Base-by-base conservation (phyloP, 2,329 filamentous ascomycete genomes). In the Xylaria sp. region DNA sequence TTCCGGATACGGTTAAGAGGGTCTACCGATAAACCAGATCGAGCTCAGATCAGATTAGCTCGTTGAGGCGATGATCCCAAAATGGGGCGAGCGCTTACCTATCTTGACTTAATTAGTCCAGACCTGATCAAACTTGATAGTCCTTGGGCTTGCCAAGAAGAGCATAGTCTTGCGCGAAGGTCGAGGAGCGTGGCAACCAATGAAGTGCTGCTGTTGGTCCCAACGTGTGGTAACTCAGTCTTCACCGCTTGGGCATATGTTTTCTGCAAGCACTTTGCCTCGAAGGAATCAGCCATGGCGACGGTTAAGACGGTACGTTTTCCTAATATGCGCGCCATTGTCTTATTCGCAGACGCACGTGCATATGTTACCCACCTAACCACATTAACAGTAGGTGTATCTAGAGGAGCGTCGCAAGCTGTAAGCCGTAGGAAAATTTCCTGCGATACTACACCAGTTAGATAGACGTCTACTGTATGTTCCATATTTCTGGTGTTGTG, bases 51-150 rank as follows among this genome's bases (percentile, higher is more conserved):
- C 20, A 13, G 39, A 36, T n/a, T 39, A 59, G 52, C n/a, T 48
- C 36, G 50, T 57, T 41, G 43, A 60, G 52, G 52, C 43, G 28
- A 43, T 5, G 41, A 28, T 36, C 57, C n/a, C 2, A 25, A 25
- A 41, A 48, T 55, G 12, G 30, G 39, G 34, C 32, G 7, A 45
- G 32, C 50, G 28, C 60, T 32, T 64, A 65, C 61, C 43, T 53
- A 39, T 65, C 60, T 52, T 34, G 60, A 67, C 28, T 10, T 55
- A 23, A 63, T 60, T 41, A 13, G 52, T n/a, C n/a, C n/a, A n/a
- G n/a, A n/a, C n/a, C n/a, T n/a, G 60, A 67, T 60, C 46, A 56
- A 46, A 12, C 13, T 56, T 55, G 63, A 67, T 63, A 61, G 39
- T 32, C 57, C 50, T 39, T 43, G 46, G 41, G 46, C 46, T 63